phyloP scores from a whole-genome alignment of 345 rosid species.

The Dovyalis caffra region DNA sequence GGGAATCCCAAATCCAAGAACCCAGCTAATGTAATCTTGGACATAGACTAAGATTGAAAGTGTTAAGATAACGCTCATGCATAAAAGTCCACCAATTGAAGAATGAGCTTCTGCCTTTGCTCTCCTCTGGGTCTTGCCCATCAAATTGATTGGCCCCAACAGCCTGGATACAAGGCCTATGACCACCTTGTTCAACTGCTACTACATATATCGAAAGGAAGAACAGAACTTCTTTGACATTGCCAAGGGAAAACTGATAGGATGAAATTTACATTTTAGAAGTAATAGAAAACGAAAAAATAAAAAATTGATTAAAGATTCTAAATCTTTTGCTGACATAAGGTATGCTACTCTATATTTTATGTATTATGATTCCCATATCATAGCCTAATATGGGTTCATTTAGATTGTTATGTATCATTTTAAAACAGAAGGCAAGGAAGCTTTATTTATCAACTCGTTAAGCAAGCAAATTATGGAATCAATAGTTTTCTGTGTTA shows the following conservation, averaged over 20 bases:
- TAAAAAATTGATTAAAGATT: no score
- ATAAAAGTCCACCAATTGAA: constrained; percentile 5
- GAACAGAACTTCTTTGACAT: neutral
- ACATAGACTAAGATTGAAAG: constrained; percentile 5
- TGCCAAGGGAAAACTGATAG: neutral
- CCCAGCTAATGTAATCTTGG: constrained; percentile 27
- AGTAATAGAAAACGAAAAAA: no score
- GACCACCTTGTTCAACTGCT: constrained; percentile 5
- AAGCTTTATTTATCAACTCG: no score
- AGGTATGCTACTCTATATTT: no score
- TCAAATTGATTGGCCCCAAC: constrained; percentile 8
- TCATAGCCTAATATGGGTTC: no score
- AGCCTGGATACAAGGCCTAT: constrained; percentile 1
- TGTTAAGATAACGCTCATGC: neutral
- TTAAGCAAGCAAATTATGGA: no score
- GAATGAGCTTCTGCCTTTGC: neutral
- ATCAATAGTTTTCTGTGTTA: no score
- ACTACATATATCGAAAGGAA: constrained; percentile 1
- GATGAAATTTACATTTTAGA: neutral
- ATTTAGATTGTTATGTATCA: no score
- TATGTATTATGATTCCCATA: no score
- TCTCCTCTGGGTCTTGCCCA: neutral
- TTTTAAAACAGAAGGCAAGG: no score
- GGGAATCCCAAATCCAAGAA: constrained; percentile 29
- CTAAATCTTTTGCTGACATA: no score